These are phyloP conservation scores for Calonectria crousiana DNA, from an alignment of 2,329 filamentous ascomycete genomes.

Conservation along the genomic window DNA sequence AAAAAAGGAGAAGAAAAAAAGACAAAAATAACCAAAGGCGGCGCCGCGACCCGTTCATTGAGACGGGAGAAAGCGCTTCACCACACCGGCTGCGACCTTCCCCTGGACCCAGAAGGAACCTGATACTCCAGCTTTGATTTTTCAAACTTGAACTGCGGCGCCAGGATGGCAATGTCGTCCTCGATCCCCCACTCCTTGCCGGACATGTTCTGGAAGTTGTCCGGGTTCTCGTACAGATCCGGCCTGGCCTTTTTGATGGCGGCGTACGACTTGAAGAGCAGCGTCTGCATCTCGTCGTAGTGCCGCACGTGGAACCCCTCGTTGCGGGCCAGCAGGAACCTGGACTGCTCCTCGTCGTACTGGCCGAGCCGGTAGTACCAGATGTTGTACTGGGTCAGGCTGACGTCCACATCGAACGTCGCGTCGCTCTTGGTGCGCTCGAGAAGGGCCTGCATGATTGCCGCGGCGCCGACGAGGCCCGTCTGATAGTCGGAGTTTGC, in stretches of 20 bases:
- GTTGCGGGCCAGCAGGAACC: constrained; percentile 30
- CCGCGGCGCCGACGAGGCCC: constrained; percentile 35
- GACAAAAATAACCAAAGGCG: not conserved
- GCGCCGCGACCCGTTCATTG: not conserved
- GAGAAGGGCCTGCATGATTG: constrained; percentile 33
- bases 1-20: no score
- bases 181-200: constrained; percentile 24
- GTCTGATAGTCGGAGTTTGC: constrained; percentile 43
- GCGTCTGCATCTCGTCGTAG: constrained; percentile 37
- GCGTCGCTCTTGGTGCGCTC: constrained; percentile 31
- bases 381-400: constrained; percentile 44
- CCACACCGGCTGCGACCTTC: constrained; percentile 19
- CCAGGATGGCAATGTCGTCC: constrained; percentile 16
- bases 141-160: constrained; percentile 20
- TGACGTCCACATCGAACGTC: constrained; percentile 42
- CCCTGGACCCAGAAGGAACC: constrained; percentile 14
- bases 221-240: constrained; percentile 16
- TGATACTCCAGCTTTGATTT: constrained; percentile 12
- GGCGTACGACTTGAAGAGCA: constrained; percentile 14
- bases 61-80: not conserved
- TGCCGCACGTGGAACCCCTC: constrained; percentile 32
- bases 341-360: constrained; percentile 29
- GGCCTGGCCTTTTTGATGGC: constrained; percentile 22
- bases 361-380: constrained; percentile 40
- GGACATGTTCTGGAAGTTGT: constrained; percentile 23